phyloP scores from a whole-genome alignment of 139 green algal species.

The Chlorella vulgaris region DNA sequence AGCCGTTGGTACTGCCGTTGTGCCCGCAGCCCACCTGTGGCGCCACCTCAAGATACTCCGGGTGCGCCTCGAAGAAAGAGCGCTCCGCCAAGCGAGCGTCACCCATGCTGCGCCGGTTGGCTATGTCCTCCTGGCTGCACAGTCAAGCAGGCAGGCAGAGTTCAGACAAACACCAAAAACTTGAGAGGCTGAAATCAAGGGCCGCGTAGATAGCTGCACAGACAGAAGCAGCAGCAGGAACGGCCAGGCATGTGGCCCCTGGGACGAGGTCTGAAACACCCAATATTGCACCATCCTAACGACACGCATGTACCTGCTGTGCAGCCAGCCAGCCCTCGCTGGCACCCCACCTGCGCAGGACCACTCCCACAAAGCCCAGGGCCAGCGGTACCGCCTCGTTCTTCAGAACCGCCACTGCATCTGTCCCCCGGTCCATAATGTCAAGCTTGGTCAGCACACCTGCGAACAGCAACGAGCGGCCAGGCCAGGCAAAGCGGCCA shows the following conservation, averaged over 20 bases:
- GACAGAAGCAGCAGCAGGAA: background rate
- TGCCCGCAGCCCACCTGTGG: constrained; percentile 9
- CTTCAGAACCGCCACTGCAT: constrained; percentile 79
- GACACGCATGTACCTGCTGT: background rate
- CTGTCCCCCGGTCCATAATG: constrained; percentile 98
- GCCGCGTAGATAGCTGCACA: background rate
- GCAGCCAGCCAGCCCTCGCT: background rate
- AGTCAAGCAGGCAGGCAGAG: background rate
- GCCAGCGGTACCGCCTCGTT: constrained; percentile 90
- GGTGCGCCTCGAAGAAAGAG: constrained; percentile 68
- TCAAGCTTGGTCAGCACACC: constrained; percentile 96
- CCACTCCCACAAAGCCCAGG: constrained; percentile 87
- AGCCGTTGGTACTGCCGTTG: too few relatives aligned
- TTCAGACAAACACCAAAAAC: too few relatives aligned
- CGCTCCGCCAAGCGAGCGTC: constrained; percentile 55
- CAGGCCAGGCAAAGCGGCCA: background rate
- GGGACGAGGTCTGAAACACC: too few relatives aligned
- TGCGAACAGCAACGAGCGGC: too few relatives aligned
- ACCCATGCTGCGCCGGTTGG: constrained; percentile 45
- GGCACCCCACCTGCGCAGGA: constrained; percentile 3
- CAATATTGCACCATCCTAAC: too few relatives aligned
- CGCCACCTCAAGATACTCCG: constrained; percentile 70
- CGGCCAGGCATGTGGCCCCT: too few relatives aligned
- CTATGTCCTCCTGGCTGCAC: constrained; percentile 86
- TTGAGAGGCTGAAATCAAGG: too few relatives aligned